Percentiles rank a stretch among this genome's conserved stretches.
These are phyloP conservation scores for Cardamine resedifolia DNA, from an alignment of 345 rosid species.

Conservation along the genomic window DNA sequence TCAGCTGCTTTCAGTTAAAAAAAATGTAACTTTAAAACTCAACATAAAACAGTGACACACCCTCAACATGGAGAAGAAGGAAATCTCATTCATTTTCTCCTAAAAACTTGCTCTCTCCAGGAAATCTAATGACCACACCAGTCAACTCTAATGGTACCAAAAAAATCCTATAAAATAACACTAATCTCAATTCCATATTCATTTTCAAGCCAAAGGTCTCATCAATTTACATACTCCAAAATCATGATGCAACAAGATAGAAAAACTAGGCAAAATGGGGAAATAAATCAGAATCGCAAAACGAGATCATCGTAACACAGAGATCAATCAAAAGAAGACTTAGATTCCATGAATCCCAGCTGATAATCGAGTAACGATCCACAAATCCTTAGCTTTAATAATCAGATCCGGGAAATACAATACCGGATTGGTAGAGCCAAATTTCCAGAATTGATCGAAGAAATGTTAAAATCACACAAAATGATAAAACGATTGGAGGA, in stretches of 20 bases:
- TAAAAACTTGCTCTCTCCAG: background rate
- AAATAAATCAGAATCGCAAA: background rate
- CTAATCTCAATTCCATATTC: background rate
- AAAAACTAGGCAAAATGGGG: background rate
- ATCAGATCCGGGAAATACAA: background rate
- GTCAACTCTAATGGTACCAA: background rate
- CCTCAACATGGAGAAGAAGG: background rate
- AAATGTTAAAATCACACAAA: background rate
- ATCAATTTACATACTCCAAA: too few species aligned
- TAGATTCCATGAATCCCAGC: background rate
- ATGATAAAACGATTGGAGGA: background rate
- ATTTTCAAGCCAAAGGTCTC: background rate
- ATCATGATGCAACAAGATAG: too few species aligned
- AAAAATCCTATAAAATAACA: background rate
- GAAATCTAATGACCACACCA: background rate
- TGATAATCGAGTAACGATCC: background rate
- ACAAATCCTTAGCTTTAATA: background rate
- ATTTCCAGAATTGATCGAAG: background rate
- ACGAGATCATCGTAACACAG: background rate
- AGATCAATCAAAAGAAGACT: background rate
- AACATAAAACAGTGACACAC: background rate
- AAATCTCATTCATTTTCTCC: conserved; percentile 4
- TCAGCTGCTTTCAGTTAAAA: background rate
- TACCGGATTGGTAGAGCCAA: background rate
- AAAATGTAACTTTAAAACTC: background rate